phyloP scores from a whole-genome alignment of 129 eudicot genomes.

The Centella asiatica region DNA sequence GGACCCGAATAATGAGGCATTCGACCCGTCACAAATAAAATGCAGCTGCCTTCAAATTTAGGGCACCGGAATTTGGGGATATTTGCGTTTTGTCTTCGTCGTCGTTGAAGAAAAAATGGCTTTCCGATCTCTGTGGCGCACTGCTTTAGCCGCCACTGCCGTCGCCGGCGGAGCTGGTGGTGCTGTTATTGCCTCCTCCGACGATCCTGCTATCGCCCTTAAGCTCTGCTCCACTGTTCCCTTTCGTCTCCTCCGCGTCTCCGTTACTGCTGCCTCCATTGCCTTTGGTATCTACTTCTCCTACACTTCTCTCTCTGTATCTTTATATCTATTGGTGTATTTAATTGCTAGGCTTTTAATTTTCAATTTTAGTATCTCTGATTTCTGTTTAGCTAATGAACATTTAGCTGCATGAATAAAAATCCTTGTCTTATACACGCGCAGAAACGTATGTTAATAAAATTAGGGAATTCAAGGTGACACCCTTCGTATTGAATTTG shows the following conservation, averaged over 20 bases:
- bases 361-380: too few relatives aligned
- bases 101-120: constrained; percentile 53
- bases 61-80: too few relatives aligned
- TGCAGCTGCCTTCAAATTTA: too few relatives aligned
- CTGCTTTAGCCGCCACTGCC: constrained; percentile 46
- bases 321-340: not conserved
- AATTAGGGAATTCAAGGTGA: not conserved
- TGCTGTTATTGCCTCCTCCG: constrained; percentile 55
- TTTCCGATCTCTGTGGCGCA: constrained; percentile 55
- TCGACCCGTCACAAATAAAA: too few relatives aligned
- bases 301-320: not conserved
- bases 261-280: constrained; percentile 66
- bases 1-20: too few relatives aligned
- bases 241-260: constrained; percentile 66
- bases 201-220: constrained; percentile 65
- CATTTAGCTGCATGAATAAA: too few relatives aligned
- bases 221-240: constrained; percentile 87
- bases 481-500: not conserved
- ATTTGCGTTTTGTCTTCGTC: too few relatives aligned
- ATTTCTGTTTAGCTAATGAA: too few relatives aligned
- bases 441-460: too few relatives aligned
- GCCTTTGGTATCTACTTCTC: constrained; percentile 49
- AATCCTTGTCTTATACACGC: too few relatives aligned
- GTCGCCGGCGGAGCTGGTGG: constrained; percentile 59
- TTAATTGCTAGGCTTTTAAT: not conserved